Evolutionary conservation across 305 asterid genomes (phyloP), one percentile per base, ranked within the genome.

Genomic region (Fraxinus ornus): DNA sequence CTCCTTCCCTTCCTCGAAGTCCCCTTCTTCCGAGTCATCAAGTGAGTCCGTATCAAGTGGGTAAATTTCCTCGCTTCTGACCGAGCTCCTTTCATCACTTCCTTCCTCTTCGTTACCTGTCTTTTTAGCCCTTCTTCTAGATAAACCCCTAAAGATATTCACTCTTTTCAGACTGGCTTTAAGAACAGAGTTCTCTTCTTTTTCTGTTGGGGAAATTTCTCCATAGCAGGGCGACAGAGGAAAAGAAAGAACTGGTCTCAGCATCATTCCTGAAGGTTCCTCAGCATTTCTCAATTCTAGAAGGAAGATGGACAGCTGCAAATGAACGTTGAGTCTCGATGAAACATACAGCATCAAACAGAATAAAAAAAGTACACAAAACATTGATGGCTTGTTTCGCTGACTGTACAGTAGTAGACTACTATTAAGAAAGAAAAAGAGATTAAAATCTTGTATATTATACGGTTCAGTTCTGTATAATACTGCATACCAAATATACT

Each of bases 71-170:
- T 90, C 92, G 13, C 93, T 91, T 82, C 85, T 90, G 64, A 79
- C 86, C 0, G 92, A 89, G 86, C 86, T 86, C 87, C 88, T 85
- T 76, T 88, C 91, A 33, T 91, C 93, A 36, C 97, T 93, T 62
- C 89, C 82, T 79, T 88, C 95, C 44, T 87, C 94, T 82, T 93
- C 97, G 2, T 84, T 89, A 24, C 82, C 71, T 0, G 82, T 84
- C 88, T 83, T 89, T 88, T 90, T 90, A 75, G 76, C 62, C 73
- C 89, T 89, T 71, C 81, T 75, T 17, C 87, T 41, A 30, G 93
- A 89, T 21, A 92, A 44, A 37, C 88, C 89, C 76, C 75, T 87
- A 26, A 91, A 91, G 44, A 90, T 79, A 44, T 84, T 89, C 39
- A 84, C 91, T 83, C 90, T 89, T 66, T 78, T 86, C 7, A 89